Evolutionary conservation across 257 asterid species (phyloP), one percentile per base, ranked within the genome.

Genomic region (Penstemon davidsonii): DNA sequence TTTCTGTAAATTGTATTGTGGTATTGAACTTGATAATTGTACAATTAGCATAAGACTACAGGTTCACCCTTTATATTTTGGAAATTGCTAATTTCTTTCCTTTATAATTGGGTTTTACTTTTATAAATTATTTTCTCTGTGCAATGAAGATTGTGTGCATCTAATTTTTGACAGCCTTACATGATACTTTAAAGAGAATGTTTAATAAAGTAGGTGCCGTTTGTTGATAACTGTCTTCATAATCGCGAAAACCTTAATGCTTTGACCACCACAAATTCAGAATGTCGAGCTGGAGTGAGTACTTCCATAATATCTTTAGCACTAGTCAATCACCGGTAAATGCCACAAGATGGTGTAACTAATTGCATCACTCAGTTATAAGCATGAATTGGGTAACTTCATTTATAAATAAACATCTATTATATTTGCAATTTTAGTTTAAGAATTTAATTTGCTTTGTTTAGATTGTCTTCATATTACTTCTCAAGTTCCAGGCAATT

Each of bases 1-100:
- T 51, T 33, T 53, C 13, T 50, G 36, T 3, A 33, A 43, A 58
- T 47, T 15, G 38, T 46, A 47, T n/a, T 37, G 47, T 19, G 68
- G 38, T 42, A 57, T 70, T 45, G 19, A 50, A 50, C 68, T 68
- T 75, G 59, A 69, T 47, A 42, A 74, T 41, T 15, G 52, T 50
- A 36, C 40, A 9, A 11, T 69, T 41, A 66, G 37, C 58, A 15
- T 39, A 19, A 69, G 57, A 47, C 55, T 57, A 25, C 51, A 41
- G 3, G 69, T 45, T 13, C 42, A 69, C 53, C 50, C 52, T 55
- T 54, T 54, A 46, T 36, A 37, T 10, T 53, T 39, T 53, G 47
- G 46, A 55, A 47, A 55, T 56, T 55, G 68, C 18, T 13, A 54
- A 36, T 37, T 39, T 39, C 46, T 49, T 73, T 38, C 37, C 25